Percentiles rank a stretch among this genome's conserved stretches.
These are phyloP conservation scores for Mucor sp. DNA, from an alignment of 371 early-diverging fungal species.

Conservation along the genomic window DNA sequence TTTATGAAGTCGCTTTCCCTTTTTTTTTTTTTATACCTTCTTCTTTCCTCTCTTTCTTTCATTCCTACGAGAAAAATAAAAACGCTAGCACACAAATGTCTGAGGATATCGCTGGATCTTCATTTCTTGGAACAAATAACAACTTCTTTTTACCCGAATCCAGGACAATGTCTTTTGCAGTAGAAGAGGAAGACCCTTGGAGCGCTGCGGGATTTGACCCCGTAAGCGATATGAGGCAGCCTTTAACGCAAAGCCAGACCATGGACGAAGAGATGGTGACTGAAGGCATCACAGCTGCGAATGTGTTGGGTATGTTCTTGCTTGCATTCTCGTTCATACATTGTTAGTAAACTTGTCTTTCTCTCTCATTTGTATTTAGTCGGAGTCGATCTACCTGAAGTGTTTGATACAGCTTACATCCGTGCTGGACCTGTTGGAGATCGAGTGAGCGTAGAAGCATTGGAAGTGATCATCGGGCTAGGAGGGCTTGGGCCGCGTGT, in stretches of 20 bases:
- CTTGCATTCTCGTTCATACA: neutral
- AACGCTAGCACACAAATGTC: slow-evolving; percentile 5
- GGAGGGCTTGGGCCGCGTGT: slow-evolving; percentile 53
- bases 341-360: neutral
- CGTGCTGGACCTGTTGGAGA: slow-evolving; percentile 54
- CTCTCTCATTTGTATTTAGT: slow-evolving; percentile 30
- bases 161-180: slow-evolving; percentile 23
- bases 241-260: slow-evolving; percentile 7
- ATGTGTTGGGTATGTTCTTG: slow-evolving; percentile 22
- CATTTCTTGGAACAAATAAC: slow-evolving; percentile 8
- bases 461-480: slow-evolving; percentile 53
- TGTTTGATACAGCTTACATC: slow-evolving; percentile 61
- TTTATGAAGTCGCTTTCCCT: neutral
- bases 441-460: slow-evolving; percentile 50
- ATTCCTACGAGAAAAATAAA: neutral
- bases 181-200: slow-evolving; percentile 34
- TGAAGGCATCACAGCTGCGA: slow-evolving; percentile 25
- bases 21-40: neutral
- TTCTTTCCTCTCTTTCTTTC: neutral
- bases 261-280: slow-evolving; percentile 23
- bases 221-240: slow-evolving; percentile 20
- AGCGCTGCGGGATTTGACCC: slow-evolving; percentile 25
- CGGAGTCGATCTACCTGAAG: slow-evolving; percentile 56
- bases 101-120: slow-evolving; percentile 12
- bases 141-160: slow-evolving; percentile 21